Evolutionary conservation across 441 rosid species (phyloP).

Genomic region (Erodium trifolium): DNA sequence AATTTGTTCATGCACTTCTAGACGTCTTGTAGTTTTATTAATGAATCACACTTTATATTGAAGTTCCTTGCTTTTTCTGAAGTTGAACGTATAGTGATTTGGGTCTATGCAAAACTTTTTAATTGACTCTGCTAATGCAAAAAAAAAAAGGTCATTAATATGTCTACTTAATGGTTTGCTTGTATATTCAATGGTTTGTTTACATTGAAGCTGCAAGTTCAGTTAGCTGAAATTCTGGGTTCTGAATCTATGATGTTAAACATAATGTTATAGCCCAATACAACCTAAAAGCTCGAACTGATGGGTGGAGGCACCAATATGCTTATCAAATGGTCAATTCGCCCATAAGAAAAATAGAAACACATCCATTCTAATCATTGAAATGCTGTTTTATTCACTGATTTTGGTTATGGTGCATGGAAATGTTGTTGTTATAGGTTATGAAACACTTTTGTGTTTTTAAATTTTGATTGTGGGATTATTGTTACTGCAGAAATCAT

Average conservation of each 20-base stretch:
- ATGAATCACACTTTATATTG: not conserved
- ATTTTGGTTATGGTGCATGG: not conserved
- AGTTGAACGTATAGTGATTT: not conserved
- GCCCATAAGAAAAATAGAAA: not conserved
- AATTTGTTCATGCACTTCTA: not conserved
- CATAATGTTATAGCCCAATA: too few species aligned
- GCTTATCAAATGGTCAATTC: too few species aligned
- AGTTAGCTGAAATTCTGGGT: not conserved
- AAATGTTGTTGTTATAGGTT: not conserved
- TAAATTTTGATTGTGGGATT: not conserved
- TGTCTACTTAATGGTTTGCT: not conserved
- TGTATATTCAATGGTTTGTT: not conserved
- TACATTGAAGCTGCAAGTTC: not conserved
- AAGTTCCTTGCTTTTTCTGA: not conserved
- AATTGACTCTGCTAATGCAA: not conserved
- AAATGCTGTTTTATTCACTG: not conserved
- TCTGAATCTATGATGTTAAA: not conserved
- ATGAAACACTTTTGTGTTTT: not conserved
- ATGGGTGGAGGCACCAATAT: too few species aligned
- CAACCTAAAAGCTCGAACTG: too few species aligned
- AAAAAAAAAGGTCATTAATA: not conserved
- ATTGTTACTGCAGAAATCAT: conserved; percentile 69
- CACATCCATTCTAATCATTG: not conserved
- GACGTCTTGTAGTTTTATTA: not conserved
- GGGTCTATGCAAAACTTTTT: not conserved